Evolutionary conservation across 2,329 filamentous ascomycete genomes (phyloP).

Genomic region (Trichoderma atrobrunneum): DNA sequence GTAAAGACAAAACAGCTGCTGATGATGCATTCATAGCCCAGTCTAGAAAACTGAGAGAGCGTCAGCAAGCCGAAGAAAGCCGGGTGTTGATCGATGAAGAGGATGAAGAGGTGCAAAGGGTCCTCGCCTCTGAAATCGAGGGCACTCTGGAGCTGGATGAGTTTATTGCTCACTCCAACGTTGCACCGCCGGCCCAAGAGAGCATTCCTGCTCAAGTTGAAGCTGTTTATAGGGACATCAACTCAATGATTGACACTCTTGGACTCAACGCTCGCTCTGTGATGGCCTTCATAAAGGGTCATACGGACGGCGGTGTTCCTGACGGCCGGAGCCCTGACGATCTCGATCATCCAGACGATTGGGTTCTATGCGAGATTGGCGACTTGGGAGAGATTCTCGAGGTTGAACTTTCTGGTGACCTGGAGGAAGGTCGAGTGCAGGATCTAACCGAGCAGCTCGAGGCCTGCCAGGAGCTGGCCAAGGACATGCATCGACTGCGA

Average conservation of each 20-base stretch:
- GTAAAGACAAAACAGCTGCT: slow-evolving; percentile 35
- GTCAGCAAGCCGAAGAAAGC: slow-evolving; percentile 55
- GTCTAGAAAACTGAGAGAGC: slow-evolving; percentile 51
- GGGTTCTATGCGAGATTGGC: slow-evolving; percentile 73
- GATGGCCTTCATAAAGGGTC: slow-evolving; percentile 63
- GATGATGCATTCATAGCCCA: slow-evolving; percentile 50
- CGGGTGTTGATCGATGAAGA: slow-evolving; percentile 64
- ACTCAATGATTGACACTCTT: slow-evolving; percentile 90
- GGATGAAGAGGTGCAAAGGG: slow-evolving; percentile 63
- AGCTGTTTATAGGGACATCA: slow-evolving; percentile 73
- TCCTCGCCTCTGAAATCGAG: slow-evolving; percentile 59
- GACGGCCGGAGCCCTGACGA: slow-evolving; percentile 61
- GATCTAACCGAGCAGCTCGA: slow-evolving; percentile 67
- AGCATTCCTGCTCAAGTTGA: slow-evolving; percentile 63
- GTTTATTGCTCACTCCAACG: slow-evolving; percentile 63
- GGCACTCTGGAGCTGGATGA: slow-evolving; percentile 63
- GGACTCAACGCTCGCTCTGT: slow-evolving; percentile 77
- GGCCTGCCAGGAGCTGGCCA: slow-evolving; percentile 63
- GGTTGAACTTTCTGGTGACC: slow-evolving; percentile 58
- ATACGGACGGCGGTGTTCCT: slow-evolving; percentile 54
- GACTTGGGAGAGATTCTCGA: slow-evolving; percentile 65
- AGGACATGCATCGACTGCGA: slow-evolving; percentile 69
- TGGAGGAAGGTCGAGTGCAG: slow-evolving; percentile 66
- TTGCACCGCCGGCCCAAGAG: slow-evolving; percentile 51
- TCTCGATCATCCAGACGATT: slow-evolving; percentile 65